A percentile compares a stretch with the other conserved stretches of the same genome.
These are phyloP conservation scores for Colletotrichum costaricense DNA, from an alignment of 2,329 filamentous ascomycete species.

Conservation along the genomic window DNA sequence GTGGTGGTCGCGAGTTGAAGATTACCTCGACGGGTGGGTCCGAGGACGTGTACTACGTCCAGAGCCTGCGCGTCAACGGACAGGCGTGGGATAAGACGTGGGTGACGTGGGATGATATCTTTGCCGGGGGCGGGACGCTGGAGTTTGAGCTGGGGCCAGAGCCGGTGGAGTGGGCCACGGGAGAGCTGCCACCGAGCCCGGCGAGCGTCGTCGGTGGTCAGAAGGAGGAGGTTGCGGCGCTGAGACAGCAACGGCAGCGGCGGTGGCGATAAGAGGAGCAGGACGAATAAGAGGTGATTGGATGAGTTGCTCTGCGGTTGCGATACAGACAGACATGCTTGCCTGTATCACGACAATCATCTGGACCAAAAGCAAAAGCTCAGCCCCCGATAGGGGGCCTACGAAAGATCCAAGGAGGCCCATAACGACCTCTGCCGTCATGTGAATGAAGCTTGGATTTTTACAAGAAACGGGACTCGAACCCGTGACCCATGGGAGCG, in stretches of 20 bases:
- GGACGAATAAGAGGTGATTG: neutral
- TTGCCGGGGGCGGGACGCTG: conserved; percentile 70
- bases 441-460: no score
- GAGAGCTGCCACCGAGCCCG: conserved; percentile 70
- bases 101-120: conserved; percentile 75
- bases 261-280: neutral
- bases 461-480: no score
- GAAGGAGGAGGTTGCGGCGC: conserved; percentile 2
- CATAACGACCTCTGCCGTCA: no score
- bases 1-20: conserved; percentile 61
- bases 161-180: conserved; percentile 67
- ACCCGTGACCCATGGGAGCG: no score
- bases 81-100: conserved; percentile 71
- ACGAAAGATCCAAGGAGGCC: no score
- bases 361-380: no score
- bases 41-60: conserved; percentile 68
- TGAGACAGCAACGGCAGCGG: neutral
- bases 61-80: conserved; percentile 75
- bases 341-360: no score
- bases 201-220: conserved; percentile 46
- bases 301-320: no score
- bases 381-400: no score
- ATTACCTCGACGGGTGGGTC: conserved; percentile 65
- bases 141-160: conserved; percentile 71
- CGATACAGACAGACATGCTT: no score